Conservation (phyloP, 495 filamentous ascomycete species). For the Paragyromitra xinjiangensis region DNA sequence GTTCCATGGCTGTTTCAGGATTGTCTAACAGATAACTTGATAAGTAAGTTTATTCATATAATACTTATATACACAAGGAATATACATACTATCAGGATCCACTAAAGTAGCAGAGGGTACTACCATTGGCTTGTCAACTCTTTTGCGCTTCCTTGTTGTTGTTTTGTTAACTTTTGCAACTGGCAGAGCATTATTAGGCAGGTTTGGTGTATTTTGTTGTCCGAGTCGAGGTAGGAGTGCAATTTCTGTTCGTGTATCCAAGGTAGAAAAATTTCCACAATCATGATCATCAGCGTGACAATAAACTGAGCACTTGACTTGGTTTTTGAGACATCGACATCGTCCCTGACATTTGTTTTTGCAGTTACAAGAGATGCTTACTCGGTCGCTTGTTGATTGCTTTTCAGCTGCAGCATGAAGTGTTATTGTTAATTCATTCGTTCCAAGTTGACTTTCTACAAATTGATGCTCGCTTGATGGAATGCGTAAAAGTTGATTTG, state of each 20-base stretch:
- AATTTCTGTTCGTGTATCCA: background rate
- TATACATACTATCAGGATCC: background rate
- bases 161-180: too few species aligned
- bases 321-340: background rate
- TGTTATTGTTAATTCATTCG: background rate
- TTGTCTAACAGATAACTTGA: background rate
- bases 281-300: background rate
- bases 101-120: background rate
- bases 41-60: background rate
- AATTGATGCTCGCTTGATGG: background rate
- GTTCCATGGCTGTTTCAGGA: background rate
- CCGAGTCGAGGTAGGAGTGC: background rate
- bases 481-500: background rate
- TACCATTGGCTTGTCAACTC: too few species aligned
- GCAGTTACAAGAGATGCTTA: background rate
- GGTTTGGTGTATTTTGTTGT: too few species aligned
- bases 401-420: background rate
- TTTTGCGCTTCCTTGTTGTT: too few species aligned
- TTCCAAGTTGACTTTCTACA: background rate
- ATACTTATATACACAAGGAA: too few species aligned
- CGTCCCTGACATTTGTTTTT: background rate
- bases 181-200: too few species aligned
- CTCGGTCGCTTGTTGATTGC: background rate
- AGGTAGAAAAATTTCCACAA: background rate
- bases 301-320: background rate